Conservation (phyloP, 768 basidiomycete species). For the Botryobasidium botryosum region DNA sequence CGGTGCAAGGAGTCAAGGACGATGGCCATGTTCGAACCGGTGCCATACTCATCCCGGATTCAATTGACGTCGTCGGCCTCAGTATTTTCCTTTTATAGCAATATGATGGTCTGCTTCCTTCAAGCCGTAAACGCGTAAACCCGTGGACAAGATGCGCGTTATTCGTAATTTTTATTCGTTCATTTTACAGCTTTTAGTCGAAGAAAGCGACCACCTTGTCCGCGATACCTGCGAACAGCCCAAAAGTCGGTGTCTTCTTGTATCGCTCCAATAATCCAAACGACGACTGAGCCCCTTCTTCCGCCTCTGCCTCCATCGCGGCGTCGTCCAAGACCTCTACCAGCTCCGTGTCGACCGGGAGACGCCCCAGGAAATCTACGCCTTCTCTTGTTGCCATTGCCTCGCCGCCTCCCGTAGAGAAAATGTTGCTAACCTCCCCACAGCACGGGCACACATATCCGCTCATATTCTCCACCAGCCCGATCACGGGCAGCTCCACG, state of each 20-base stretch:
- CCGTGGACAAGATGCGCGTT: no score
- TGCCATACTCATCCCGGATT: no score
- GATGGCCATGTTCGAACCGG: no score
- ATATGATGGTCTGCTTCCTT: no score
- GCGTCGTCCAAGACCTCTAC: slow-evolving; percentile 64
- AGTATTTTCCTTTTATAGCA: no score
- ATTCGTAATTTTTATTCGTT: no score
- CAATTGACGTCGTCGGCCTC: no score
- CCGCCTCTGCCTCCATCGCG: not conserved
- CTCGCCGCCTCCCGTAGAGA: slow-evolving; percentile 85
- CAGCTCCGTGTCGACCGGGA: slow-evolving; percentile 88
- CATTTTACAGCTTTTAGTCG: no score
- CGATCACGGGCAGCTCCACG: slow-evolving; percentile 71
- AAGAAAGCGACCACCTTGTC: slow-evolving; percentile 19
- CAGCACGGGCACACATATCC: slow-evolving; percentile 97
- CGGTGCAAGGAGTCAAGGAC: no score
- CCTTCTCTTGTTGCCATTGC: slow-evolving; percentile 67
- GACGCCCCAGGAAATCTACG: slow-evolving; percentile 62
- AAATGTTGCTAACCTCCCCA: slow-evolving; percentile 86
- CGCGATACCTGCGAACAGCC: slow-evolving; percentile 47
- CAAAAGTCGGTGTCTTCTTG: slow-evolving; percentile 45
- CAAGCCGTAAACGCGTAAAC: no score
- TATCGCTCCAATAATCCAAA: slow-evolving; percentile 48
- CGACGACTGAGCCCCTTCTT: slow-evolving; percentile 13
- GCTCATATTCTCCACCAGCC: slow-evolving; percentile 96